phyloP scores from a whole-genome alignment of 805 yeast genomes.

The Jamesozyma lodderae region DNA sequence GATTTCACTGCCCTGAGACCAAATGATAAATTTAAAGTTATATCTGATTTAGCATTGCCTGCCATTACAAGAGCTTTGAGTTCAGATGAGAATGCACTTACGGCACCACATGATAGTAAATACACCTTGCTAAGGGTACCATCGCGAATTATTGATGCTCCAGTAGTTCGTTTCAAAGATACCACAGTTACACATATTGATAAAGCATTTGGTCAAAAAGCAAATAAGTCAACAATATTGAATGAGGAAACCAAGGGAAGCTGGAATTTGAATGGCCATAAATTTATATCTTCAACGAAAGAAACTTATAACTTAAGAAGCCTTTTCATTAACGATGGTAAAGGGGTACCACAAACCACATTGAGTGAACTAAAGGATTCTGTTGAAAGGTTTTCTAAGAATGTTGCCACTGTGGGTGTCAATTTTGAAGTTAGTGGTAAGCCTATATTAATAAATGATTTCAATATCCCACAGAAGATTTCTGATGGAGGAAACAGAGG shows the following conservation, averaged over 20 bases:
- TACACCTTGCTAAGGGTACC: conserved; percentile 16
- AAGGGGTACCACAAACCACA: conserved; percentile 8
- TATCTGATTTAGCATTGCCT: conserved; percentile 16
- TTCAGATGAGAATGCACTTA: conserved; percentile 3
- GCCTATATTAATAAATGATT: conserved; percentile 13
- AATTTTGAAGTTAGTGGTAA: conserved; percentile 9
- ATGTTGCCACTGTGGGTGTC: conserved; percentile 15
- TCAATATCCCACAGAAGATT: conserved; percentile 9
- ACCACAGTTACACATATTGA: conserved; percentile 9
- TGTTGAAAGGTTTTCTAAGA: conserved; percentile 7
- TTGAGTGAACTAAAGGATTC: conserved; percentile 8
- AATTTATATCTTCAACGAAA: conserved; percentile 9
- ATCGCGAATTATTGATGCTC: conserved; percentile 20
- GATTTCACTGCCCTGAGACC: conserved; percentile 19
- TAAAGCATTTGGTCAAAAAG: conserved; percentile 11
- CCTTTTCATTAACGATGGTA: conserved; percentile 11
- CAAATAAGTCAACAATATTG: background rate
- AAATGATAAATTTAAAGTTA: conserved; percentile 13
- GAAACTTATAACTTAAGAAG: conserved; percentile 11
- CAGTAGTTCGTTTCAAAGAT: conserved; percentile 12
- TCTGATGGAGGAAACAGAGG: conserved; percentile 8
- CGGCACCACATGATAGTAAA: conserved; percentile 7
- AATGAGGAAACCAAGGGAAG: conserved; percentile 17
- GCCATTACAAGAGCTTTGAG: conserved; percentile 10
- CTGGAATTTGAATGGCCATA: conserved; percentile 15